Evolutionary conservation across 768 basidiomycete genomes (phyloP).

Genomic region (Nidula microcarpa): DNA sequence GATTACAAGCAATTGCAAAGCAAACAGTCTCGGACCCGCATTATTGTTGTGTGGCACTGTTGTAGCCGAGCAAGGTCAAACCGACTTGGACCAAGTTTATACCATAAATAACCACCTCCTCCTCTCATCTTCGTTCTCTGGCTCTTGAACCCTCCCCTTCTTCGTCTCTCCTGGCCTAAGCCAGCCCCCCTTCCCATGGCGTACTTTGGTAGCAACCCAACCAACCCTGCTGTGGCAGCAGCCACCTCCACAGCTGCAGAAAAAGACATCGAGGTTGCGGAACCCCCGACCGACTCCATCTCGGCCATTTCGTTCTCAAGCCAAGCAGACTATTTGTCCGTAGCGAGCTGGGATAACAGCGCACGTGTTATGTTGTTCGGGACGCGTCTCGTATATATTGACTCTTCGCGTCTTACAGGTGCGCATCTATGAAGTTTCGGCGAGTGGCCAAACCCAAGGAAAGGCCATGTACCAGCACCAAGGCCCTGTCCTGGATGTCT

Average conservation of each 20-base stretch:
- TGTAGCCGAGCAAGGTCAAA: no score
- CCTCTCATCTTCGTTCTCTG: neutral
- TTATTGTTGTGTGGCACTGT: no score
- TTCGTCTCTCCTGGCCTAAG: neutral
- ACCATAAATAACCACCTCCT: no score
- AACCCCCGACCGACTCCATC: slow-evolving; percentile 85
- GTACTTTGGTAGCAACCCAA: slow-evolving; percentile 30
- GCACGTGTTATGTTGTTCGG: slow-evolving; percentile 35
- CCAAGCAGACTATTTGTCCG: slow-evolving; percentile 85
- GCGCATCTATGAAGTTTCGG: slow-evolving; percentile 86
- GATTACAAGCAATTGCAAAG: no score
- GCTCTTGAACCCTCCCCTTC: neutral
- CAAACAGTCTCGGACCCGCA: no score
- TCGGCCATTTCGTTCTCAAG: slow-evolving; percentile 83
- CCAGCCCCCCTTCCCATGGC: slow-evolving; percentile 25
- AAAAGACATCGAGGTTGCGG: slow-evolving; percentile 78
- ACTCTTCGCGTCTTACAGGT: slow-evolving; percentile 60
- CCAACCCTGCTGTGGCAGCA: slow-evolving; percentile 20
- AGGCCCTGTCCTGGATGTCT: slow-evolving; percentile 82
- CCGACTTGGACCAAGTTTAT: no score
- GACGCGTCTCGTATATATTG: neutral
- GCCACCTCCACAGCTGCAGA: slow-evolving; percentile 42
- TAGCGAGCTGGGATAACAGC: slow-evolving; percentile 93
- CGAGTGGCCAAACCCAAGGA: slow-evolving; percentile 76
- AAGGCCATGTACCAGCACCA: slow-evolving; percentile 92